Evolutionary conservation across 2,329 filamentous ascomycete genomes (phyloP).

Genomic region (Fusarium sp.): DNA sequence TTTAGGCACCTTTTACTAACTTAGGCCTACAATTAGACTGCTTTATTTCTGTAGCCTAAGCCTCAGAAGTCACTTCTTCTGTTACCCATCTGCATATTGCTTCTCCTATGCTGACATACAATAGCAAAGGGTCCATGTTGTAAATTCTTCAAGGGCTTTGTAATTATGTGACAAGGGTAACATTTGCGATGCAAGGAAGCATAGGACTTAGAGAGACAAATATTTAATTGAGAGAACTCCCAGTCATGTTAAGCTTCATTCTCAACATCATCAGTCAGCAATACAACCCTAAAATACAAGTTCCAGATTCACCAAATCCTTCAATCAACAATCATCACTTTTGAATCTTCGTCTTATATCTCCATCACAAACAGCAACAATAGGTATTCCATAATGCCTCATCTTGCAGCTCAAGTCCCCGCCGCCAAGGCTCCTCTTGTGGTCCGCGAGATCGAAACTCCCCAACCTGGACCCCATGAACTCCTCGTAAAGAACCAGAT

Average conservation of each 20-base stretch:
- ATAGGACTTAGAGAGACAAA: neutral
- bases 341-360: too few relatives aligned
- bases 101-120: neutral
- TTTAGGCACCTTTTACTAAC: rapidly evolving
- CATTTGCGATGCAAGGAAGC: neutral
- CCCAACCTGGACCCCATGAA: conserved; percentile 30
- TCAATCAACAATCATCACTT: rapidly evolving
- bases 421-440: conserved; percentile 27
- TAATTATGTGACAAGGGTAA: rapidly evolving
- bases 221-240: neutral
- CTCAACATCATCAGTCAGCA: neutral
- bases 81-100: neutral
- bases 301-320: rapidly evolving
- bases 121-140: neutral
- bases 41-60: neutral
- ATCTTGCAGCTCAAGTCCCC: conserved; percentile 29
- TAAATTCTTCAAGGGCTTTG: neutral
- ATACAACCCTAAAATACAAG: too few relatives aligned
- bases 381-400: conserved; percentile 1
- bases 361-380: neutral
- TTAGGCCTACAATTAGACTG: rapidly evolving
- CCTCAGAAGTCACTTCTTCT: neutral
- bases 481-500: conserved; percentile 35
- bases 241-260: rapidly evolving
- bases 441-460: conserved; percentile 28